These are phyloP conservation scores for Rhizoclosmatium sp. DNA, from an alignment of 192 early-diverging fungal genomes.

Conservation along the genomic window DNA sequence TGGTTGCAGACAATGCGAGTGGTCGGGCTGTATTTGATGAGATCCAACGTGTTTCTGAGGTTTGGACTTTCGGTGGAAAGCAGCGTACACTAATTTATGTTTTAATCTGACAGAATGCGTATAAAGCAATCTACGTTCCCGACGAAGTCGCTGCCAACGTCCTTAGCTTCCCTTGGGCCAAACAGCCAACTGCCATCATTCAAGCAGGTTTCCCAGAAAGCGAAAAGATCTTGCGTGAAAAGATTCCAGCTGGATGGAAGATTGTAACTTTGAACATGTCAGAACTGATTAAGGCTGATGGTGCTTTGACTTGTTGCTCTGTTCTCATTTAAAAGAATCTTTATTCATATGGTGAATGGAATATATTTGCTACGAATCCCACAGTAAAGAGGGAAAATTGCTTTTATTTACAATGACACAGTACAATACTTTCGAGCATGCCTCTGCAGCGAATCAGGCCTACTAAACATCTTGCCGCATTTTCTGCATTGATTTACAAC, in stretches of 20 bases:
- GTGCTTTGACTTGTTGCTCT: slow-evolving; percentile 51
- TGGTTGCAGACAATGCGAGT: slow-evolving; percentile 38
- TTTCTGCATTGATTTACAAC: too few relatives aligned
- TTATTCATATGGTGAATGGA: too few relatives aligned
- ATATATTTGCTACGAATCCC: too few relatives aligned
- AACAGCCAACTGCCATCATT: slow-evolving; percentile 26
- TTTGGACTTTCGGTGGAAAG: background rate
- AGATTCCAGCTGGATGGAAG: slow-evolving; percentile 17
- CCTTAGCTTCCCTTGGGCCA: slow-evolving; percentile 38
- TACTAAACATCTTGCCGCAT: too few relatives aligned
- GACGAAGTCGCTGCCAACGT: slow-evolving; percentile 52
- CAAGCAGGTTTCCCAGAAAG: slow-evolving; percentile 47
- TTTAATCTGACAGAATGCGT: background rate
- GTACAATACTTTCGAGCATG: too few relatives aligned
- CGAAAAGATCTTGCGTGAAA: slow-evolving; percentile 24
- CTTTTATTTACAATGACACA: too few relatives aligned
- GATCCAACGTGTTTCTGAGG: slow-evolving; percentile 26
- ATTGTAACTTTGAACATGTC: slow-evolving; percentile 43
- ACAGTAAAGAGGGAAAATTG: too few relatives aligned
- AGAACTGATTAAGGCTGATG: slow-evolving; percentile 53
- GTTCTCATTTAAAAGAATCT: slow-evolving; percentile 26
- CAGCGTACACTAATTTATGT: too few relatives aligned
- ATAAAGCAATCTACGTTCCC: slow-evolving; percentile 38
- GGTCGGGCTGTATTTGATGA: slow-evolving; percentile 38
- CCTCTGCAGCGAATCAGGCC: too few relatives aligned